These are phyloP conservation scores for Solanum hybrid DNA, from an alignment of 305 asterid species.

Conservation along the genomic window DNA sequence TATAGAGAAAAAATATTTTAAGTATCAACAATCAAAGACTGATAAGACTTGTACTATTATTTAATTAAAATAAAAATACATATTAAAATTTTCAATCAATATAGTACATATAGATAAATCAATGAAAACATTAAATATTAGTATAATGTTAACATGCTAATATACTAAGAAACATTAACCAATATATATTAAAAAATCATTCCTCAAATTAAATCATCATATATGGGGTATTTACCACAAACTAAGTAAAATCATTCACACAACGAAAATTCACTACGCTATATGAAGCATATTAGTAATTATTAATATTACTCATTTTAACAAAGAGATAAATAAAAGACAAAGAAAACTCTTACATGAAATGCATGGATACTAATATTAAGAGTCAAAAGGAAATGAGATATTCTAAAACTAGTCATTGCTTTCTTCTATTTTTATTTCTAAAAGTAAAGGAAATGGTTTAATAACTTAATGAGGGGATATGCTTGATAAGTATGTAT, in stretches of 20 bases:
- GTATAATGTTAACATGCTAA: background rate
- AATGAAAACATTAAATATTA: background rate
- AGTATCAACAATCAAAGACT: background rate
- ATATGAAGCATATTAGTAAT: background rate
- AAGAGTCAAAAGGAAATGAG: background rate
- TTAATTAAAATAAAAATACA: background rate
- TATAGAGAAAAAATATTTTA: background rate
- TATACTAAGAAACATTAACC: background rate
- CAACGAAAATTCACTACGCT: background rate
- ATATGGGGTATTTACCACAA: background rate
- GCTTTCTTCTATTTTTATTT: background rate
- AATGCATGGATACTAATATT: background rate
- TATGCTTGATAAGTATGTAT: background rate
- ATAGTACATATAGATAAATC: background rate
- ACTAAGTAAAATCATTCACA: background rate
- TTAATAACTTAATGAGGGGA: background rate
- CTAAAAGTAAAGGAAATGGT: background rate
- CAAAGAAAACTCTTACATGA: background rate
- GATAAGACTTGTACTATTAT: background rate
- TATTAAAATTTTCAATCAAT: background rate
- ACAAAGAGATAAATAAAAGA: background rate
- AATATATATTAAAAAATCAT: background rate
- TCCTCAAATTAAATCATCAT: background rate
- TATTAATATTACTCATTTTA: background rate
- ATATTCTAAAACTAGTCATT: background rate